Evolutionary conservation across 345 rosid genomes (phyloP).

Genomic region (Citropsis articulata): DNA sequence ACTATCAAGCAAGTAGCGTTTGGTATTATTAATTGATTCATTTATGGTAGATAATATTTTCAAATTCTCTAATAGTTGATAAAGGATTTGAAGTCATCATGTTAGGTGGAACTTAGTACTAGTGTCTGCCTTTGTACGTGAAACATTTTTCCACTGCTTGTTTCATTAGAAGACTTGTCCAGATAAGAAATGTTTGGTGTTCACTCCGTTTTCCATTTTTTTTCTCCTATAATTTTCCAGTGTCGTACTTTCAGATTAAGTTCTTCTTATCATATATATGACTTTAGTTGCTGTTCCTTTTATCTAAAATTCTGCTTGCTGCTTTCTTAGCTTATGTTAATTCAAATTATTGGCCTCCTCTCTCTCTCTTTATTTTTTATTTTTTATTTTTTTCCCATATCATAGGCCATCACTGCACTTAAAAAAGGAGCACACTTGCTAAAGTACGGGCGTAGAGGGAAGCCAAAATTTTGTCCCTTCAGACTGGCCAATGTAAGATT

Average conservation of each 20-base stretch:
- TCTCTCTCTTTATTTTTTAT: too few relatives aligned
- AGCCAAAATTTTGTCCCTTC: conserved; percentile 81
- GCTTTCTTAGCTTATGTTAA: background rate
- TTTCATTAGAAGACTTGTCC: background rate
- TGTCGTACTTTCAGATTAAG: background rate
- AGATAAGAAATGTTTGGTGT: background rate
- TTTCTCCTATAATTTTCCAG: background rate
- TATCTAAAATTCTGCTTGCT: background rate
- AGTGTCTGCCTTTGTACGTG: background rate
- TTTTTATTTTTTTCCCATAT: conserved; percentile 1
- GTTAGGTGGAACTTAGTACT: background rate
- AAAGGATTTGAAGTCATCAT: background rate
- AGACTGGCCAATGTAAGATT: conserved; percentile 68
- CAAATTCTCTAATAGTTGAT: background rate
- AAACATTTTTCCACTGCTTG: background rate
- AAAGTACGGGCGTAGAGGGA: conserved; percentile 82
- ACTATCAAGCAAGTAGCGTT: background rate
- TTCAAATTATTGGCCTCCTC: background rate
- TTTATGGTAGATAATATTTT: background rate
- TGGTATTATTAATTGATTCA: background rate
- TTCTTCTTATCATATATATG: background rate
- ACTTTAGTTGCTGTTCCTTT: background rate
- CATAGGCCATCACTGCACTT: conserved; percentile 74
- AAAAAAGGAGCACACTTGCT: conserved; percentile 75
- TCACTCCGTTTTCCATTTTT: background rate